Evolutionary conservation across 2,329 filamentous ascomycete species (phyloP), one percentile per base, ranked within the genome.

Genomic region (Colletotrichum sp.): DNA sequence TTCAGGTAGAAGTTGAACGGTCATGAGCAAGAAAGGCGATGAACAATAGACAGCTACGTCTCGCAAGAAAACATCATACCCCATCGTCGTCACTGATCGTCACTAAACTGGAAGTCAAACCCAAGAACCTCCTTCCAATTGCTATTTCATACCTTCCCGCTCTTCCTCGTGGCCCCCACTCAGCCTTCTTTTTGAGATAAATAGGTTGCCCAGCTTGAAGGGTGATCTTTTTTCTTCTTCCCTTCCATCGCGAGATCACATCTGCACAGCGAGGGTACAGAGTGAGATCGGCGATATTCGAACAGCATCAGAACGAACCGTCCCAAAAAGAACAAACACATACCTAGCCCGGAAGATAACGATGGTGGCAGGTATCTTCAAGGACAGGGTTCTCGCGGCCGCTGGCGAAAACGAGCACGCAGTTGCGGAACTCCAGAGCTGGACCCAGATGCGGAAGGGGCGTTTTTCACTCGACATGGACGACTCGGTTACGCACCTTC

Each of bases 401-500:
- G 90, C 89, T 1, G 93, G 93, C n/a, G 88, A 88, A 1, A 85
- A 84, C 2, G 82, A 85, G 18, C 85, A 86, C 76, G 87, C 86
- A 2, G 84, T 88, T 4, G 86, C 90, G 2, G 90, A 94, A 57
- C 88, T 97, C 44, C 88, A 88, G 44, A 86, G 87, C 52, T 98
- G 95, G 95, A 88, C 95, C 12, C 85, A 86, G 6, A 81, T 87
- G 6, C 91, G 94, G 74, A 92, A 91, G 8, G 95, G 94, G 2
- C 83, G 73, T 2, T 93, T 92, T 81, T 84, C 86, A 0, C 82
- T 86, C 2, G 84, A 87, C 1, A 84, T 95, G 21, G 87, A 87
- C 30, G 82, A 87, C 0, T 80, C 86, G 0, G 91, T 93, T 12
- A 98, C 95, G 0, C 95, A 98, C 83, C 85, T 98, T 0, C 88